Evolutionary conservation across 140 eudicot genomes (phyloP).

Genomic region (Cichorium intybus): DNA sequence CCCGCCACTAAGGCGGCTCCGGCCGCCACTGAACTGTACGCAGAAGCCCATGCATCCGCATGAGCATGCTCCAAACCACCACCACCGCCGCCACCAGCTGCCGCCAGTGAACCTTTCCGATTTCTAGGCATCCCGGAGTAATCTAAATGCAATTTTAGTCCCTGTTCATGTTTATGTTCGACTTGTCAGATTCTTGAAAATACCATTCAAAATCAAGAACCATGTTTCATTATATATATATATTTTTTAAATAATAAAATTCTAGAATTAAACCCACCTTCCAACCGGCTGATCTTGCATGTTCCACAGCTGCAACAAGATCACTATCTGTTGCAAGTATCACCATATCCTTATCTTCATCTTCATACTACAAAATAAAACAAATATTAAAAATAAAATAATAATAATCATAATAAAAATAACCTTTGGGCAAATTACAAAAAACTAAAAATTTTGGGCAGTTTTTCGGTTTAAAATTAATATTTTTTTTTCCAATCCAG

Average conservation of each 20-base stretch:
- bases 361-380: slow-evolving; percentile 66
- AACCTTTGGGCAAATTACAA: too few relatives aligned
- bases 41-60: slow-evolving; percentile 88
- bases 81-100: slow-evolving; percentile 1
- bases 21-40: slow-evolving; percentile 91
- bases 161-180: slow-evolving; percentile 45
- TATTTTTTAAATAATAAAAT: too few relatives aligned
- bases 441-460: too few relatives aligned
- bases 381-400: background rate
- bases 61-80: slow-evolving; percentile 64
- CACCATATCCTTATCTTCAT: slow-evolving; percentile 89
- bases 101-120: slow-evolving; percentile 37
- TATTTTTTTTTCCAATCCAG: too few relatives aligned
- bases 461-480: too few relatives aligned
- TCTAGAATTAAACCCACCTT: slow-evolving; percentile 72
- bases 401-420: too few relatives aligned
- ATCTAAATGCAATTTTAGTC: slow-evolving; percentile 73
- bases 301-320: slow-evolving; percentile 93
- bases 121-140: slow-evolving; percentile 59
- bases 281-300: slow-evolving; percentile 89
- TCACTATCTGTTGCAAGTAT: slow-evolving; percentile 89
- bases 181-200: slow-evolving; percentile 2
- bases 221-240: too few relatives aligned
- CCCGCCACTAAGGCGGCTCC: slow-evolving; percentile 93
- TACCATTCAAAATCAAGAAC: background rate